A percentile compares a stretch with the other conserved stretches of the same genome.
phyloP scores from a whole-genome alignment of 805 yeast species.

The Suhomyces tanzawaensis region DNA sequence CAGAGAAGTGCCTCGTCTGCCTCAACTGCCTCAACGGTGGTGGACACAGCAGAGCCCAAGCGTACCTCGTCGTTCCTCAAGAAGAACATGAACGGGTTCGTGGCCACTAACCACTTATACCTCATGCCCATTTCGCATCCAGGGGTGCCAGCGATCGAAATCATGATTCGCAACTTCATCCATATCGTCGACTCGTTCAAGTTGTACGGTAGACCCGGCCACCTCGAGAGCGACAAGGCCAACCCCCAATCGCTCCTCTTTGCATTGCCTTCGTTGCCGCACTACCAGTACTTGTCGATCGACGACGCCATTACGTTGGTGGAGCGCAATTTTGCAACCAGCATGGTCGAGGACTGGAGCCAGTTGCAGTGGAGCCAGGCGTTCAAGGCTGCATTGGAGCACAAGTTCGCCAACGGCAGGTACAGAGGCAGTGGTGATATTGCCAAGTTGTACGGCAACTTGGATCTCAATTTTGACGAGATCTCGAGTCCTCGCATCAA shows the following conservation, averaged over 20 bases:
- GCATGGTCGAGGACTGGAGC: conserved; percentile 25
- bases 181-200: conserved; percentile 70
- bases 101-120: conserved; percentile 47
- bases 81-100: conserved; percentile 28
- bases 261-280: conserved; percentile 74
- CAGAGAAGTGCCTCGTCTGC: conserved; percentile 7
- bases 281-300: conserved; percentile 51
- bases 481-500: conserved; percentile 8
- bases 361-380: conserved; percentile 27
- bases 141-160: conserved; percentile 69
- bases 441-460: conserved; percentile 26
- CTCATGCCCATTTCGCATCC: conserved; percentile 72
- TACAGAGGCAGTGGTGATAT: conserved; percentile 40
- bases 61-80: conserved; percentile 24
- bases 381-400: conserved; percentile 18
- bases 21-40: background rate
- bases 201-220: conserved; percentile 72
- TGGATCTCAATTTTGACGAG: conserved; percentile 15
- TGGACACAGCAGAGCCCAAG: conserved; percentile 6
- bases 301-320: conserved; percentile 23
- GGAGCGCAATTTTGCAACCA: conserved; percentile 15
- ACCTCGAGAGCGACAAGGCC: conserved; percentile 69
- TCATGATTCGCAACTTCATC: conserved; percentile 65
- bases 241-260: conserved; percentile 66
- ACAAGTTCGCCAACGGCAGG: conserved; percentile 15